Base-by-base conservation (phyloP, 371 early-diverging fungal species). In the Mucor piriformis region DNA sequence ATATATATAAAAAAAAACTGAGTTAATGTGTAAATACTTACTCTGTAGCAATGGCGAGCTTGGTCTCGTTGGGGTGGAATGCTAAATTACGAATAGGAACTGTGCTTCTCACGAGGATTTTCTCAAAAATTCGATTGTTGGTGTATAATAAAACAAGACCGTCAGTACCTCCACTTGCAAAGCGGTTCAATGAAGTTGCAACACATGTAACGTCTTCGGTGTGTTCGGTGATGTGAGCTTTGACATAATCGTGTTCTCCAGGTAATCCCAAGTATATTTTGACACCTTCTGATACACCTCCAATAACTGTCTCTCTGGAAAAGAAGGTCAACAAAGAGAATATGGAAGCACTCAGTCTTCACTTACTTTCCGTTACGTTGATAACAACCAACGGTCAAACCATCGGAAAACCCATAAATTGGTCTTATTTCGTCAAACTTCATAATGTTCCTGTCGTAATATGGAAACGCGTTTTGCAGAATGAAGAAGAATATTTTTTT, bases 11-110 rank as follows among this genome's bases (percentile, higher is more conserved):
- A n/a, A n/a, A n/a, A n/a, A n/a, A n/a, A n/a, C n/a, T n/a, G n/a
- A n/a, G 15, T 54, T 21, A 55, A 11, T 15, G 13, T 21, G 3
- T 21, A 10, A 15, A 10, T 35, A 6, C 6, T 64, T 70, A 80
- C 81, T 80, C 81, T 50, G 70, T 32, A 4, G 77, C 81, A 40
- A 80, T 67, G 8, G 76, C 76, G 15, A 80, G 46, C 35, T 70
- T 74, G 18, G 50, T 53, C 16, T 77, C 81, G 48, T 52, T 56
- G 15, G 61, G 63, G 42, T 66, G 64, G 40, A 66, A 77, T 3
- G 58, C 46, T 2, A 77, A 52, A 37, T 50, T 55, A 11, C 81
- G 69, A 1, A 80, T 67, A 3, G 81, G 70, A 1, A 66, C 68
- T 7, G 64, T 44, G 42, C 77, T 75, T 56, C 77, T 64, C 1